phyloP scores from a whole-genome alignment of 805 yeast species.

The Yueomyces sp. region DNA sequence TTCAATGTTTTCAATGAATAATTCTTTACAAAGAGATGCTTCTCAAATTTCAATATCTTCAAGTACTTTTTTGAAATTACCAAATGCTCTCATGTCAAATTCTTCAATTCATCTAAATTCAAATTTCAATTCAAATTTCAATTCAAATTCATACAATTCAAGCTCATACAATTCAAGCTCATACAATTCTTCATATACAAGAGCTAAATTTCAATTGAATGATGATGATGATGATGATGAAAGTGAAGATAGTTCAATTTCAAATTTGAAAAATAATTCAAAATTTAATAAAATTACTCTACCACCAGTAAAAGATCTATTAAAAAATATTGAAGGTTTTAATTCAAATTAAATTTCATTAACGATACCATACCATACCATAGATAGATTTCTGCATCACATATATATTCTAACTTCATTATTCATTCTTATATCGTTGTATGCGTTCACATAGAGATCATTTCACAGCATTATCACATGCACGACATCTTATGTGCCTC shows the following conservation, averaged over 20 bases:
- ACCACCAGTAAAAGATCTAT: constrained; percentile 18
- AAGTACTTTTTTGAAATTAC: background rate
- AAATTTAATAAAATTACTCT: constrained; percentile 8
- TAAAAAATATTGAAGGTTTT: constrained; percentile 14
- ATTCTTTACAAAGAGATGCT: background rate
- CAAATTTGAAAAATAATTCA: constrained; percentile 4
- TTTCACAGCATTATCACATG: no score
- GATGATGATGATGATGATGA: constrained; percentile 7
- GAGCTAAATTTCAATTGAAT: constrained; percentile 9
- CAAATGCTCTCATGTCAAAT: background rate
- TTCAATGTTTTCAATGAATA: background rate
- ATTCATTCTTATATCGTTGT: no score
- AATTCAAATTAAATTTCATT: constrained; percentile 1
- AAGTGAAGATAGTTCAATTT: constrained; percentile 1
- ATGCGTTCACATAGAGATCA: no score
- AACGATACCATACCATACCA: no score
- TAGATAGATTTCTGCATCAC: no score
- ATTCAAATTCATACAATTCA: no score
- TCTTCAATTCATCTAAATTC: background rate
- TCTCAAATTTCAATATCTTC: background rate
- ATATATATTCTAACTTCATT: no score
- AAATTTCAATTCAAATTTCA: no score
- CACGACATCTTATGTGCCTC: no score
- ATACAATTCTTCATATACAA: background rate
- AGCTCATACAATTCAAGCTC: background rate